Base-by-base conservation (phyloP, 2,329 filamentous ascomycete species). In the Achaetomium macrosporum region DNA sequence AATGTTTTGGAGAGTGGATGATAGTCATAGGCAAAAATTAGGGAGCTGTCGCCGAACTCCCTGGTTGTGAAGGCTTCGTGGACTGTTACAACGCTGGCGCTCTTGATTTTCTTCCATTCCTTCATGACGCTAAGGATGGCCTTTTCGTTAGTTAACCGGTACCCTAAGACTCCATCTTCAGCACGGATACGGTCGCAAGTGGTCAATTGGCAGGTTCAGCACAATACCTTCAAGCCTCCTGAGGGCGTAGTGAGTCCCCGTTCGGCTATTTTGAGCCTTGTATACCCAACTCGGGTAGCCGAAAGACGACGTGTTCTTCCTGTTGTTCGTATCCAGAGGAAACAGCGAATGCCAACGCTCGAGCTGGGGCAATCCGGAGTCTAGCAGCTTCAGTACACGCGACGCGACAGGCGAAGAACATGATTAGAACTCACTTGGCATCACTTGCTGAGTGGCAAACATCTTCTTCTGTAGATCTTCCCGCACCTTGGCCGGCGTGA, bases 261-360 rank as follows among this genome's bases (percentile, higher is more conserved):
- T 92, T 66, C 93, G 93, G 68, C 81, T 85, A 7, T 90, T 95
- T 20, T 86, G 84, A 9, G 91, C 92, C 72, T 97, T 97, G 74
- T 96, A 99, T 0, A 96, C 82, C 90, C 91, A 97, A 62, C 87
- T 96, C 6, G 86, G 83, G 64, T 90, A 95, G 29, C 90, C 90
- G 69, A 96, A 96, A 15, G 87, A 82, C 12, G 82, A 79, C 4
- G 84, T 81, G 60, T 85, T 90, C 67, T 90, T 91, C 59, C 90
- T 82, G 56, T 89, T 83, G 46, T 79, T 86, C 9, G 85, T 88
- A 68, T 97, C 91, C 41, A 99, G 74, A 4, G 92, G 89, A 9
- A 96, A 90, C 11, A 99, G 77, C 4, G 90, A 95, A 69, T 97
- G 91, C 66, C 93, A 97, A 63, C 90, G 85, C 64, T 95, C 90